Base-by-base conservation (phyloP, 108 stramenopile species). In the Nitzschia sp. region DNA sequence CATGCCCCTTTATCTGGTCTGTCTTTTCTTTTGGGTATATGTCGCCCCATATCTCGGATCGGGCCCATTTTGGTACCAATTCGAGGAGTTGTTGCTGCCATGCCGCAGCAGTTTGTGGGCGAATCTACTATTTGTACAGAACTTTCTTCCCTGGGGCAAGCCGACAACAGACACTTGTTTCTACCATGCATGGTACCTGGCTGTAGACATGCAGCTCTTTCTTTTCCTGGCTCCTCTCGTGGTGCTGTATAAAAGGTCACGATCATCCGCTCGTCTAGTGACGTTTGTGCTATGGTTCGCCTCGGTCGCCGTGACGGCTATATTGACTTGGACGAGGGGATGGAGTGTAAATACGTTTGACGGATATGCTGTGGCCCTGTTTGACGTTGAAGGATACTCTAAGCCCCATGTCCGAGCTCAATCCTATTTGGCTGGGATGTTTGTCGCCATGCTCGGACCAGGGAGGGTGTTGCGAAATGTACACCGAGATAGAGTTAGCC, bases 41-140 rank as follows among this genome's bases (percentile, higher is more conserved):
- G 61, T 82, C 24, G 85, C 85, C 5, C 78, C 78, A 1, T 77
- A 78, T 60, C 17, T 78, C 32, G 75, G 75, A 23, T 53, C 46
- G 15, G 85, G 85, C 26, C 85, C 85, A 9, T 86, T 86, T 66
- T 86, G 85, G 85, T 82, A 82, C 65, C 81, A 82, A 54, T 86
- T 78, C 78, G 56, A 72, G 30, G 29, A 63, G 36, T 75, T 82
- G 28, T 45, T 86, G 31, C 58, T 61, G 46, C 79, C 81, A 9
- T 86, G 85, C 35, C 67, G 61, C 24, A 30, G 74, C 13, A 70
- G 68, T 26, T 66, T 72, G 53, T 82, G 81, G 85, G 77, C 81
- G 27, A 81, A 82, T 45, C 23, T 81, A n/a, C 62, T 86, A 8
- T 86, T 86, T 75, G 67, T 82, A 48, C 82, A 86, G 67, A 86